Evolutionary conservation across 2,329 filamentous ascomycete genomes (phyloP).

Genomic region (Microsporum canis): DNA sequence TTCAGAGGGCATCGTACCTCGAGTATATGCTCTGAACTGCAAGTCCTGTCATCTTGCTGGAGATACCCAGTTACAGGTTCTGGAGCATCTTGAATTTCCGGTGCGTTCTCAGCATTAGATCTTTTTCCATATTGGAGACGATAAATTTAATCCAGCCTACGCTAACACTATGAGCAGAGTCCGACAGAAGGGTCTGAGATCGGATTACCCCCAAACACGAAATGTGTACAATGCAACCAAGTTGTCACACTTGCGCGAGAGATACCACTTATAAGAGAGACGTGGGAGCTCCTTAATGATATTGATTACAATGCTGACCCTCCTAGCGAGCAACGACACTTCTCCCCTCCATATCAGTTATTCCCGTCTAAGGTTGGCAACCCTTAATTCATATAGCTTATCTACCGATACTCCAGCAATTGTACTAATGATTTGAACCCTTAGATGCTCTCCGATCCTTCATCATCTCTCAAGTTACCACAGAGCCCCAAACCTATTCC

Average conservation of each 20-base stretch:
- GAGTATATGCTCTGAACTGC: constrained; percentile 31
- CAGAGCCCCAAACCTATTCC: neutral
- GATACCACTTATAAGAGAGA: constrained; percentile 25
- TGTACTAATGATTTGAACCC: neutral
- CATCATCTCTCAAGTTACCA: neutral
- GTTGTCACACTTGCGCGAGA: constrained; percentile 28
- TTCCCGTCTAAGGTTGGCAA: constrained; percentile 4
- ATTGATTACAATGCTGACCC: constrained; percentile 30
- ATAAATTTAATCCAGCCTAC: neutral
- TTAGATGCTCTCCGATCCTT: neutral
- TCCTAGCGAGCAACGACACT: constrained; percentile 30
- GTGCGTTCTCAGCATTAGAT: constrained; percentile 15
- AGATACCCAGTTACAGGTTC: constrained; percentile 25
- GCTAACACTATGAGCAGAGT: constrained; percentile 7
- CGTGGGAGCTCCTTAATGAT: constrained; percentile 29
- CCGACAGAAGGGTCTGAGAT: constrained; percentile 10
- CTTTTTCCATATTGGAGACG: neutral
- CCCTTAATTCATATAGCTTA: neutral
- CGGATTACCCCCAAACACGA: constrained; percentile 18
- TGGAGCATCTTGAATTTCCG: constrained; percentile 20
- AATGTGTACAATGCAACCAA: constrained; percentile 27
- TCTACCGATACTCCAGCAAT: neutral
- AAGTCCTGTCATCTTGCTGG: constrained; percentile 27
- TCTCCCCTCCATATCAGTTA: constrained; percentile 17
- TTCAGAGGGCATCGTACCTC: constrained; percentile 21